Evolutionary conservation across 176 grass and related monocot genomes (phyloP).

Genomic region (Panicum miliaceum): DNA sequence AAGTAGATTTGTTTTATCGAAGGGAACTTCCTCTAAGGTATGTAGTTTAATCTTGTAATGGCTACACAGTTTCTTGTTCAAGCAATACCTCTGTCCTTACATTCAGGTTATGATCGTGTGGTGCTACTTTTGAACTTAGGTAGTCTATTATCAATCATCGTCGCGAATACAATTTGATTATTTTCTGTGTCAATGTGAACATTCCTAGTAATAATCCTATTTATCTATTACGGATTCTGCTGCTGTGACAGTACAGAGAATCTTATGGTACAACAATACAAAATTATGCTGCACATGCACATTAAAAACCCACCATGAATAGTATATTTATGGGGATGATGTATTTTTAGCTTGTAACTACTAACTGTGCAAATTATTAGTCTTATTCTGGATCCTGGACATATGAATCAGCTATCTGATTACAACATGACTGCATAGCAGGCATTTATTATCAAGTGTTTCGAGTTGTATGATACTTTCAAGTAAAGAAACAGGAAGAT

Average conservation of each 20-base stretch:
- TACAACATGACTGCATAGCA: not conserved
- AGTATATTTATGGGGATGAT: not conserved
- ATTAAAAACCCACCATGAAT: not conserved
- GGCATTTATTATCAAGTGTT: not conserved
- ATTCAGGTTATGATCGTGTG: not conserved
- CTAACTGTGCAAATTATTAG: not conserved
- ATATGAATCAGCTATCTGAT: not conserved
- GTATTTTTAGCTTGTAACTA: not conserved
- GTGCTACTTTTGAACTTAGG: not conserved
- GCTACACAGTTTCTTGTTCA: not conserved
- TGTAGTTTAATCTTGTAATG: slow-evolving; percentile 15
- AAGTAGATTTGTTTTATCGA: slow-evolving; percentile 89
- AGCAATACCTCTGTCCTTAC: not conserved
- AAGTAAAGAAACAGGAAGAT: not conserved
- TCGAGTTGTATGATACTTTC: not conserved
- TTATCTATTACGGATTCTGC: not conserved
- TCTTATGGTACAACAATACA: not conserved
- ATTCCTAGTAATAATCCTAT: not conserved
- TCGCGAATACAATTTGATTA: not conserved
- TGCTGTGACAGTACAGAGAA: not conserved
- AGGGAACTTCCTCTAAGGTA: slow-evolving; percentile 93
- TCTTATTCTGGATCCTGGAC: not conserved
- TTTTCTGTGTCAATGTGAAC: not conserved
- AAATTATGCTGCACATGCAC: not conserved
- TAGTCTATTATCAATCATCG: too few relatives aligned